Evolutionary conservation across 2,329 filamentous ascomycete genomes (phyloP).

Genomic region (Colletotrichum horii): DNA sequence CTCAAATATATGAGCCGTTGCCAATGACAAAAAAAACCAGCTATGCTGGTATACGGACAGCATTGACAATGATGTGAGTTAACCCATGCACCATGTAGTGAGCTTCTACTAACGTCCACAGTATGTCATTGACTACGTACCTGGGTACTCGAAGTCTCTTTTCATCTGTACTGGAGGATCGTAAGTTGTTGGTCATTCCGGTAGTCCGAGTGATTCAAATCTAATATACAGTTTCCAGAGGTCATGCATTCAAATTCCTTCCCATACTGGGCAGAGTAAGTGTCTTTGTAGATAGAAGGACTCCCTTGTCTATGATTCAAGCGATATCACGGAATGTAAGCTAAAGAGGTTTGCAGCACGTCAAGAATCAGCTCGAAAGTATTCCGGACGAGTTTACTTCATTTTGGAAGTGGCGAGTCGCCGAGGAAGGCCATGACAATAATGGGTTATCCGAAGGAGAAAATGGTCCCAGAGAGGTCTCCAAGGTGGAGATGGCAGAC

Average conservation of each 20-base stretch:
- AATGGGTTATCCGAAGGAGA: neutral
- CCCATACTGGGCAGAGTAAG: neutral
- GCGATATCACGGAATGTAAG: neutral
- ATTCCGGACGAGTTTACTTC: neutral
- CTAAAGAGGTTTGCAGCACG: neutral
- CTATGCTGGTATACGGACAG: constrained; percentile 16
- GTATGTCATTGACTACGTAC: neutral
- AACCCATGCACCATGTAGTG: neutral
- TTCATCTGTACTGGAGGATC: neutral
- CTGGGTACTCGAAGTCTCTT: neutral
- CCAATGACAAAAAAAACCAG: neutral
- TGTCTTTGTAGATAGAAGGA: neutral
- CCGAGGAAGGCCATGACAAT: neutral
- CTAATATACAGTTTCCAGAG: neutral
- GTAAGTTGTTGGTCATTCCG: neutral
- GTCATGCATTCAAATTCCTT: neutral
- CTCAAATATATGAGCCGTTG: neutral
- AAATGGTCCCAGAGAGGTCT: neutral
- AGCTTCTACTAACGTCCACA: neutral
- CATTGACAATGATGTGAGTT: neutral
- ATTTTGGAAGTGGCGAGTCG: neutral
- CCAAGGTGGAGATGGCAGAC: neutral
- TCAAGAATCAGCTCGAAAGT: neutral
- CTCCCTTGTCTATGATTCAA: neutral
- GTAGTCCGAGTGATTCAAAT: neutral